phyloP scores from a whole-genome alignment of 2,329 filamentous ascomycete species.

The Apiospora pterosperma region DNA sequence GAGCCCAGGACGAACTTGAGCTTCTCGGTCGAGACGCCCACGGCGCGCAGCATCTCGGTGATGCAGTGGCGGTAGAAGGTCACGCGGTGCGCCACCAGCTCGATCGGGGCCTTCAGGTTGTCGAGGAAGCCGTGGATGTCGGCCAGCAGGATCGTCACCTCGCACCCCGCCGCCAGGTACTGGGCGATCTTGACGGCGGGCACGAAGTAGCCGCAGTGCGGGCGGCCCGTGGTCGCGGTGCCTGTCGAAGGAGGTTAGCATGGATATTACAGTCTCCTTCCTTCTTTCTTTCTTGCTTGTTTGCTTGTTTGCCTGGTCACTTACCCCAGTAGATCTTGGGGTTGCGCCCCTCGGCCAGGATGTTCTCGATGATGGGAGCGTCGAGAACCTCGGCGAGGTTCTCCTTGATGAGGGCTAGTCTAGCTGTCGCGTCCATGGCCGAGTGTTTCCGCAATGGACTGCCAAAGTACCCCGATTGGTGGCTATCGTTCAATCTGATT shows the following conservation, averaged over 20 bases:
- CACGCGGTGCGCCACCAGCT: conserved; percentile 77
- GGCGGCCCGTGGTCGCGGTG: conserved; percentile 80
- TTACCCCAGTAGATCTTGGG: conserved; percentile 82
- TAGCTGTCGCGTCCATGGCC: neutral
- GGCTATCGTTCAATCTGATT: neutral
- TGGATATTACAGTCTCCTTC: neutral
- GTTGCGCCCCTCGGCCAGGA: conserved; percentile 66
- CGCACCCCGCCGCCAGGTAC: conserved; percentile 78
- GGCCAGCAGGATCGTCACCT: conserved; percentile 74
- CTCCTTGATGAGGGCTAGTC: conserved; percentile 67
- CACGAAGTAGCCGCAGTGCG: conserved; percentile 87
- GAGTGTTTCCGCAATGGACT: neutral
- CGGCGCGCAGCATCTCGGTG: conserved; percentile 68
- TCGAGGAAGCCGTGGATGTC: conserved; percentile 77
- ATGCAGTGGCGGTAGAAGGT: conserved; percentile 82
- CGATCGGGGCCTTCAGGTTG: conserved; percentile 82
- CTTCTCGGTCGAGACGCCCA: conserved; percentile 74
- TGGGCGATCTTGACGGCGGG: conserved; percentile 88
- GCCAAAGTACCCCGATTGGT: neutral
- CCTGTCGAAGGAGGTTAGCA: conserved; percentile 35
- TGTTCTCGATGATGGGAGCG: conserved; percentile 74
- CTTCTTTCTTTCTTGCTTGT: neutral
- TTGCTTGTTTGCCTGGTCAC: neutral
- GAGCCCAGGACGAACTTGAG: conserved; percentile 83
- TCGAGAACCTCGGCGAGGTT: conserved; percentile 83